Percentiles rank a stretch among this genome's conserved stretches.
phyloP scores from a whole-genome alignment of 2,329 filamentous ascomycete genomes.

The Talaromyces sp. region DNA sequence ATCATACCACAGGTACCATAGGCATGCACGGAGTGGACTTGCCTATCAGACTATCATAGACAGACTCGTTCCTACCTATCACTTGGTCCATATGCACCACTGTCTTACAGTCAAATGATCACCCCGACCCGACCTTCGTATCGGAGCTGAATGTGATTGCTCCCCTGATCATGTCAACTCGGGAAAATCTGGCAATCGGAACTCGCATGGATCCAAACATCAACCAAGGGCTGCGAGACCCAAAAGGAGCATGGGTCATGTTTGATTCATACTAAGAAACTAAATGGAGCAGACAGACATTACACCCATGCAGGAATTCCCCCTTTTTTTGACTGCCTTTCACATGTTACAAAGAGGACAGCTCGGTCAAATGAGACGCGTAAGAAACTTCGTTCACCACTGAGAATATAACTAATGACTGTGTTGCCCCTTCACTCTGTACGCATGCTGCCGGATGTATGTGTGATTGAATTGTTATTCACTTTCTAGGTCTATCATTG shows the following conservation, averaged over 20 bases:
- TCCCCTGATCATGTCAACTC: neutral
- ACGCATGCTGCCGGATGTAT: neutral
- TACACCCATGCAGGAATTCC: constrained; percentile 1
- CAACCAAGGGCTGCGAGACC: neutral
- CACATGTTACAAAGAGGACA: neutral
- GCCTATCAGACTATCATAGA: neutral
- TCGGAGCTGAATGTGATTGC: constrained; percentile 7
- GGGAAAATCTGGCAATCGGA: neutral
- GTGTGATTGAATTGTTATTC: neutral
- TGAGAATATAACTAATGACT: constrained; percentile 12
- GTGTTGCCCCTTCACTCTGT: neutral
- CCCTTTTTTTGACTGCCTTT: neutral
- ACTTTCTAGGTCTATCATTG: neutral
- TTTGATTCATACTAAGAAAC: neutral
- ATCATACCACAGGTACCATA: neutral
- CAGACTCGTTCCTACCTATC: neutral
- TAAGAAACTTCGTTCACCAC: neutral
- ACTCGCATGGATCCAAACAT: neutral
- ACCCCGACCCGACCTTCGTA: neutral
- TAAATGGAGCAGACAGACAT: neutral
- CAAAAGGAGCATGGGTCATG: neutral
- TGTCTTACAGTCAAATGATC: neutral
- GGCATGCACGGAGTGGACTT: neutral
- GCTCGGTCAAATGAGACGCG: neutral
- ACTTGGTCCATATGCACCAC: neutral